These are phyloP conservation scores for Coemansia sp. DNA, from an alignment of 192 early-diverging fungal genomes.

Conservation along the genomic window DNA sequence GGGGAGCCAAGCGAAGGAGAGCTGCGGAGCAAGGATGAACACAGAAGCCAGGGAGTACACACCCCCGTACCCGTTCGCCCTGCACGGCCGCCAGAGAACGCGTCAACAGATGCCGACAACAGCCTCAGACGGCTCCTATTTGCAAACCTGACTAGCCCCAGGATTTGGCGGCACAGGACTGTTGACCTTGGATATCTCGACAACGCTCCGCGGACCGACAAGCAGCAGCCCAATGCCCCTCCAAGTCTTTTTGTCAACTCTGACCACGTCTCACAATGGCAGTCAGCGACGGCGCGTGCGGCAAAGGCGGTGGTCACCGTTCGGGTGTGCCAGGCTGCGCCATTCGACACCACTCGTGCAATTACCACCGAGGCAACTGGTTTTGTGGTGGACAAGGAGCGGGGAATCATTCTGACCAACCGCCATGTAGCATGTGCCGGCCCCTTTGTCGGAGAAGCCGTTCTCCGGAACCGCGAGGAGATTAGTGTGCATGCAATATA, in stretches of 20 bases:
- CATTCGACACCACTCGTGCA: slow-evolving; percentile 10
- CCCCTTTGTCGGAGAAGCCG: slow-evolving; percentile 66
- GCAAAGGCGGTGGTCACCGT: slow-evolving; percentile 76
- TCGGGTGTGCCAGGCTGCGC: slow-evolving; percentile 49
- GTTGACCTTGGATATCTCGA: slow-evolving; percentile 4
- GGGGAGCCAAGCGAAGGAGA: background rate
- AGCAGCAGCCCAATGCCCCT: background rate
- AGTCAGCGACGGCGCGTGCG: slow-evolving; percentile 64
- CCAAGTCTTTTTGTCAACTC: background rate
- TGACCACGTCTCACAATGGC: slow-evolving; percentile 64
- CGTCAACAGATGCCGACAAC: slow-evolving; percentile 1
- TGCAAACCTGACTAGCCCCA: background rate
- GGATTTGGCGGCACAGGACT: slow-evolving; percentile 10
- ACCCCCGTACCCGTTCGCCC: slow-evolving; percentile 7
- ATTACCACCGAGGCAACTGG: slow-evolving; percentile 63
- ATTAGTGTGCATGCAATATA: slow-evolving; percentile 67
- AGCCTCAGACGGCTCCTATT: slow-evolving; percentile 9
- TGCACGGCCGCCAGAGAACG: slow-evolving; percentile 11
- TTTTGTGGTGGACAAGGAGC: slow-evolving; percentile 69
- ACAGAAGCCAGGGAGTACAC: slow-evolving; percentile 6
- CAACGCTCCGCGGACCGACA: background rate
- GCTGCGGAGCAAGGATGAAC: background rate
- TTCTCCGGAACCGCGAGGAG: slow-evolving; percentile 71
- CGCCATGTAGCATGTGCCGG: slow-evolving; percentile 72
- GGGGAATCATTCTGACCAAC: slow-evolving; percentile 74